Percentiles rank a stretch among this genome's conserved stretches.
phyloP scores from a whole-genome alignment of 2,329 filamentous ascomycete genomes.

The Alternaria conjuncta region DNA sequence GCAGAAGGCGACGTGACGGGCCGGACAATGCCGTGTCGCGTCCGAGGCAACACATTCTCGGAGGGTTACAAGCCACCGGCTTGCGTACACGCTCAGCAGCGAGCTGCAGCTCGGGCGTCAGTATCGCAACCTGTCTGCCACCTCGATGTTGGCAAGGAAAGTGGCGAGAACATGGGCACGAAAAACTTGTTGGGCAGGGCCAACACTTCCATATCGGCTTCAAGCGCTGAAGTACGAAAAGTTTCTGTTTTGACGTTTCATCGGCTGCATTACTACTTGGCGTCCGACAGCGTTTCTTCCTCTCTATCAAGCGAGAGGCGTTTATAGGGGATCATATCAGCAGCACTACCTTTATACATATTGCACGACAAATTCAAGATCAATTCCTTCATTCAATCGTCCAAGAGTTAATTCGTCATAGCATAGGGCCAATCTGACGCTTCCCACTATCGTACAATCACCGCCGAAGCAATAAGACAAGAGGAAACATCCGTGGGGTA shows the following conservation, averaged over 20 bases:
- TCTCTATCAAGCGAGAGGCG: background rate
- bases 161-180: background rate
- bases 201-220: constrained; percentile 27
- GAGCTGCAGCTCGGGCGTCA: background rate
- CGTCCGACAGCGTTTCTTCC: constrained; percentile 1
- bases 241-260: background rate
- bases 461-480: background rate
- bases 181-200: background rate
- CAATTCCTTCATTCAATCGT: background rate
- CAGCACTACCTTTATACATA: background rate
- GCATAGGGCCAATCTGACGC: background rate
- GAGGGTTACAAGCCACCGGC: background rate
- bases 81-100: background rate
- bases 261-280: background rate
- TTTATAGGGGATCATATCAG: background rate
- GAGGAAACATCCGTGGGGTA: background rate
- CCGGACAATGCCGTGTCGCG: background rate
- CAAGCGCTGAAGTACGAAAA: constrained; percentile 43
- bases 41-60: background rate
- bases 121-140: background rate
- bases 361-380: background rate
- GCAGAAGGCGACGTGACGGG: background rate
- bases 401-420: background rate
- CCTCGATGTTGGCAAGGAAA: background rate
- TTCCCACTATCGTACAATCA: background rate